A percentile compares a stretch with the other conserved stretches of the same genome.
Conservation (phyloP, 352 stramenopile genomes). For the Pythium scleroteichum region DNA sequence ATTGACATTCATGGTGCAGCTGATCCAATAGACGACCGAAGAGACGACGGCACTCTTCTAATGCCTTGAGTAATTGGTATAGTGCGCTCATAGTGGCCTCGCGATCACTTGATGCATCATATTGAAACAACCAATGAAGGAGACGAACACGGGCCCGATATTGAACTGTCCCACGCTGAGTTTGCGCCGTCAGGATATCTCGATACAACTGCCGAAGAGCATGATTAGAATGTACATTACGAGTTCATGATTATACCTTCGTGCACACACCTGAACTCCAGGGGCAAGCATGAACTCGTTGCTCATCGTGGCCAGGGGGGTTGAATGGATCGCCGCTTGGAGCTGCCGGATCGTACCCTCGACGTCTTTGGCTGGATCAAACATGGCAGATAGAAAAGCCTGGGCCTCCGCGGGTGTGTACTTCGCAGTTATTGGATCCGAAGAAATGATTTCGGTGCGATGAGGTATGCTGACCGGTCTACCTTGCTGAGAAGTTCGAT, state of each 20-base stretch:
- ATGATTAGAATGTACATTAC: too few species aligned
- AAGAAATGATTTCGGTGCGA: too few species aligned
- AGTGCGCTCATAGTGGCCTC: conserved; percentile 55
- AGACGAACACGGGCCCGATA: conserved; percentile 24
- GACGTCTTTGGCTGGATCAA: conserved; percentile 62
- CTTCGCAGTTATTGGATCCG: conserved; percentile 17
- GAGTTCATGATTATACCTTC: neutral
- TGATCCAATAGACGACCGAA: conserved; percentile 46
- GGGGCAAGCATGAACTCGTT: conserved; percentile 56
- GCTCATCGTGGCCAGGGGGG: conserved; percentile 49
- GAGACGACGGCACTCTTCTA: conserved; percentile 42
- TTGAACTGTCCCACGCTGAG: conserved; percentile 2
- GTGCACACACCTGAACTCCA: conserved; percentile 49
- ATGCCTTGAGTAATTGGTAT: conserved; percentile 33
- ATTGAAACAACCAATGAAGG: conserved; percentile 18
- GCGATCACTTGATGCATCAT: conserved; percentile 30
- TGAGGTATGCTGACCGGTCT: too few species aligned
- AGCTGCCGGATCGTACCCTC: conserved; percentile 53
- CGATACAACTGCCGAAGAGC: conserved; percentile 63
- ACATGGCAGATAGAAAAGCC: conserved; percentile 51
- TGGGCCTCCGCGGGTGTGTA: conserved; percentile 31
- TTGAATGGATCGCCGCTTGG: conserved; percentile 34
- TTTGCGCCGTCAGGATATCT: conserved; percentile 17
- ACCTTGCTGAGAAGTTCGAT: too few species aligned
- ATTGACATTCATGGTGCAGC: conserved; percentile 45